Conservation (phyloP, 2,329 filamentous ascomycete genomes). For the Lachnellula cervina region DNA sequence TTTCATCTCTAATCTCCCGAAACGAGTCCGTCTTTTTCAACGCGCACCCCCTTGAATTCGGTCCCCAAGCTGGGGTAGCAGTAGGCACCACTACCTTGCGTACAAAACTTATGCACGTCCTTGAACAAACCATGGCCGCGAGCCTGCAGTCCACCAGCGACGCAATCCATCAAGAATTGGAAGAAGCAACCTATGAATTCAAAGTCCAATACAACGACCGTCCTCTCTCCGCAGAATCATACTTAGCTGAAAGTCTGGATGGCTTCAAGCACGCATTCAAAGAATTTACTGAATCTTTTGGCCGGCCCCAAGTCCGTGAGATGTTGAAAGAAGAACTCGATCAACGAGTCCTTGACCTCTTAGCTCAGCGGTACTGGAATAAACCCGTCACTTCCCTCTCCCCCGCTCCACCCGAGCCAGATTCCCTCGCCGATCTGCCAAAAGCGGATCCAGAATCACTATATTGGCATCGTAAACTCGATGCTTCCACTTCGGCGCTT, state of each 20-base stretch:
- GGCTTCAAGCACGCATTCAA: conserved; percentile 98
- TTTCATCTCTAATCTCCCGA: conserved; percentile 74
- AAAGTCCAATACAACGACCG: conserved; percentile 99
- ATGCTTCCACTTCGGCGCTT: conserved; percentile 82
- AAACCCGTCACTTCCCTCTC: conserved; percentile 84
- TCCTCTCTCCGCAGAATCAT: conserved; percentile 89
- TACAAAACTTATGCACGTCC: conserved; percentile 93
- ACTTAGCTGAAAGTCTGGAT: conserved; percentile 90
- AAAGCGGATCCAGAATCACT: conserved; percentile 79
- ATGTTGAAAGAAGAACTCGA: conserved; percentile 89
- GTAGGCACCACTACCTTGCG: conserved; percentile 83
- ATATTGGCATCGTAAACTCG: conserved; percentile 92
- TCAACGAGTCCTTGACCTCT: conserved; percentile 86
- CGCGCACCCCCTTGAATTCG: conserved; percentile 75
- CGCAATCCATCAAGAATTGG: conserved; percentile 88
- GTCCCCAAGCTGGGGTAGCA: conserved; percentile 63
- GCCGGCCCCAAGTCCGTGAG: conserved; percentile 80
- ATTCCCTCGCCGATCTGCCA: conserved; percentile 72
- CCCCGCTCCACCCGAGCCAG: conserved; percentile 58
- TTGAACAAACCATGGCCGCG: conserved; percentile 95
- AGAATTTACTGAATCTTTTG: conserved; percentile 84
- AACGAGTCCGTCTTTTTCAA: conserved; percentile 88
- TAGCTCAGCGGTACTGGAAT: conserved; percentile 96
- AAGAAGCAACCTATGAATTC: conserved; percentile 97
- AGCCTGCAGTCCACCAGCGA: conserved; percentile 86